These are phyloP conservation scores for Macrophomina tecta DNA, from an alignment of 2,329 filamentous ascomycete genomes.

Conservation along the genomic window DNA sequence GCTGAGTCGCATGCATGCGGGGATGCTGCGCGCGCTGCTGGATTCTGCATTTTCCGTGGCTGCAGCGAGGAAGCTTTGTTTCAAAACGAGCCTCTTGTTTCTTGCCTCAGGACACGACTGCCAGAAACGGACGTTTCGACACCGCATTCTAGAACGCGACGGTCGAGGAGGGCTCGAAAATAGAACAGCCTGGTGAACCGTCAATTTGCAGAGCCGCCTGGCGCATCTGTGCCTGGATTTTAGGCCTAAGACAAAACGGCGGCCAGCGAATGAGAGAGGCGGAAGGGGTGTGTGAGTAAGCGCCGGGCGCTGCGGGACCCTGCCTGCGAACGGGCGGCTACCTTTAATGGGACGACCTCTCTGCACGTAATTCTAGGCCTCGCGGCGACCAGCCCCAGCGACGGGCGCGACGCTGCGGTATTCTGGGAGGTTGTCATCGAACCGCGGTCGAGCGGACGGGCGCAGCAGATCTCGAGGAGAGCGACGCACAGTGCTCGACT, in stretches of 20 bases:
- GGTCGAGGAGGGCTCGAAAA: background rate
- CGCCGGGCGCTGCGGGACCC: conserved; percentile 5
- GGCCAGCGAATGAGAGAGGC: conserved; percentile 1
- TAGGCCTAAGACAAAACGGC: background rate
- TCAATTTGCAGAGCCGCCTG: conserved; percentile 5
- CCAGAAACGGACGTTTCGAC: conserved; percentile 12
- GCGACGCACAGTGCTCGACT: background rate
- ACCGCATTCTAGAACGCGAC: background rate
- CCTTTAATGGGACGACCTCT: conserved; percentile 6
- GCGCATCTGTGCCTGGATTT: conserved; percentile 8
- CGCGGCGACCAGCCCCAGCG: background rate
- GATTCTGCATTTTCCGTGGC: background rate
- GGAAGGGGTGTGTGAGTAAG: conserved; percentile 4
- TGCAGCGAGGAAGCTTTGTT: conserved; percentile 6
- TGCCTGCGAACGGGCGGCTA: conserved; percentile 16
- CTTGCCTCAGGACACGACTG: background rate
- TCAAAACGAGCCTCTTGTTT: conserved; percentile 5
- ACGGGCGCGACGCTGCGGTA: background rate
- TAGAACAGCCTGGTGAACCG: background rate
- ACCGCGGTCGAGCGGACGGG: background rate
- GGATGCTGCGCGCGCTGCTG: conserved; percentile 7
- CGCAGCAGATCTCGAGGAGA: conserved; percentile 8
- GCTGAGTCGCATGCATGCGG: conserved; percentile 10
- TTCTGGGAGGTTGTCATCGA: conserved; percentile 9
- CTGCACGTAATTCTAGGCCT: conserved; percentile 25